A percentile compares a stretch with the other conserved stretches of the same genome.
Conservation (phyloP, 768 basidiomycete species). For the Pleurotus tuoliensis region DNA sequence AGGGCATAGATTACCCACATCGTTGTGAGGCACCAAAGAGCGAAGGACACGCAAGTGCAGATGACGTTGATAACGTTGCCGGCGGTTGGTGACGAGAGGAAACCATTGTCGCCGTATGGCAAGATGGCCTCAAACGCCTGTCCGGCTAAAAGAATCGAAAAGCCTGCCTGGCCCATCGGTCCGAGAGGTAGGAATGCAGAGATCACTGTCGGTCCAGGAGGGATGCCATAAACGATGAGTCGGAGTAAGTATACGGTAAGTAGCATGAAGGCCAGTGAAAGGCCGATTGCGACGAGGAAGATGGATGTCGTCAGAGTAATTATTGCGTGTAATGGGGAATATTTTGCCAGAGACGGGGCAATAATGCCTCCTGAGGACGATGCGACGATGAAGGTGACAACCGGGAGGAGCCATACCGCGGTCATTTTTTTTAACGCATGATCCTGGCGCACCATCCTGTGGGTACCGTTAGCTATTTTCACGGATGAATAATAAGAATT, state of each 20-base stretch:
- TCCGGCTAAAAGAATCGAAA: constrained; percentile 52
- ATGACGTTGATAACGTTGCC: constrained; percentile 37
- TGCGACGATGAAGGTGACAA: constrained; percentile 69
- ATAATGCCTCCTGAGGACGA: constrained; percentile 64
- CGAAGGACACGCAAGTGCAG: constrained; percentile 44
- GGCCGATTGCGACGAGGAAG: constrained; percentile 53
- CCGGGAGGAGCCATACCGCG: constrained; percentile 69
- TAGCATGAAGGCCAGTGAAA: constrained; percentile 62
- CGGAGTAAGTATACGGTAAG: constrained; percentile 62
- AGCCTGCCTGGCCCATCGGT: constrained; percentile 67
- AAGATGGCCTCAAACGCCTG: constrained; percentile 36
- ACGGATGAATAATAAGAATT: constrained; percentile 17
- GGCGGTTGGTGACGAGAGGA: constrained; percentile 17
- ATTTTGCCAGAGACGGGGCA: constrained; percentile 40
- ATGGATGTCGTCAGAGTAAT: constrained; percentile 51
- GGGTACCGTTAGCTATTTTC: background rate
- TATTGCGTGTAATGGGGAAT: constrained; percentile 45
- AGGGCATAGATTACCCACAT: constrained; percentile 61
- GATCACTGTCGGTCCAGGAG: constrained; percentile 42
- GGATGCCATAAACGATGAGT: constrained; percentile 52
- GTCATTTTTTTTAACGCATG: constrained; percentile 57
- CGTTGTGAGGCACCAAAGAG: constrained; percentile 58
- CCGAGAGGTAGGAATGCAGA: constrained; percentile 74
- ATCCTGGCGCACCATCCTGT: constrained; percentile 51
- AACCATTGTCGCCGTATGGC: constrained; percentile 15